Evolutionary conservation across 306 rosid species (phyloP).

Genomic region (Psophocarpus tetragonolobus): DNA sequence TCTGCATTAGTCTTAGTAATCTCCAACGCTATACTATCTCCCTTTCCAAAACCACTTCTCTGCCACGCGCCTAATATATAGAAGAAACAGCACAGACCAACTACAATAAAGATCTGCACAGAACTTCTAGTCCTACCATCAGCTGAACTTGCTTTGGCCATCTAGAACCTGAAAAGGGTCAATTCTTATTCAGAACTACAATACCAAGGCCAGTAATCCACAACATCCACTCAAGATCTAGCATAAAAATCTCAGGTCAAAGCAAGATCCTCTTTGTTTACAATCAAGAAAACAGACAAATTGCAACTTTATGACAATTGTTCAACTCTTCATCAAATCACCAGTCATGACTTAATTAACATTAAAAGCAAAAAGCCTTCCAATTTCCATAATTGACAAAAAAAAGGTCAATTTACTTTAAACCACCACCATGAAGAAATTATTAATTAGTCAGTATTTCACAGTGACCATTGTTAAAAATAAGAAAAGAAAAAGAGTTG

Average conservation of each 20-base stretch:
- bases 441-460: neutral
- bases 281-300: neutral
- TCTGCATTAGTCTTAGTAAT: slow-evolving; percentile 63
- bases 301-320: neutral
- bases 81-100: slow-evolving; percentile 86
- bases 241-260: neutral
- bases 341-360: neutral
- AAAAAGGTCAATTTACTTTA: neutral
- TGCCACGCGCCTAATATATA: slow-evolving; percentile 93
- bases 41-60: slow-evolving; percentile 91
- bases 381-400: slow-evolving; percentile 10
- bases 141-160: slow-evolving; percentile 68
- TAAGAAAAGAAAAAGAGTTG: neutral
- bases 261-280: slow-evolving; percentile 8
- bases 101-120: slow-evolving; percentile 72
- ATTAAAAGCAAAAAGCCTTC: slow-evolving; percentile 9
- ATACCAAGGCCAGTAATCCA: slow-evolving; percentile 9
- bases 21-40: slow-evolving; percentile 79
- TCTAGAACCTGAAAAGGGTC: slow-evolving; percentile 50
- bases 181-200: slow-evolving; percentile 20
- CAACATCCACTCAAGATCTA: slow-evolving; percentile 25
- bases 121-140: slow-evolving; percentile 84
- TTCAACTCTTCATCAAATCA: slow-evolving; percentile 3
- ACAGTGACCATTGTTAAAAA: neutral
- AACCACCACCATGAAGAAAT: neutral